These are phyloP conservation scores for Xylaria intraflava DNA, from an alignment of 495 filamentous ascomycete species.

Conservation along the genomic window DNA sequence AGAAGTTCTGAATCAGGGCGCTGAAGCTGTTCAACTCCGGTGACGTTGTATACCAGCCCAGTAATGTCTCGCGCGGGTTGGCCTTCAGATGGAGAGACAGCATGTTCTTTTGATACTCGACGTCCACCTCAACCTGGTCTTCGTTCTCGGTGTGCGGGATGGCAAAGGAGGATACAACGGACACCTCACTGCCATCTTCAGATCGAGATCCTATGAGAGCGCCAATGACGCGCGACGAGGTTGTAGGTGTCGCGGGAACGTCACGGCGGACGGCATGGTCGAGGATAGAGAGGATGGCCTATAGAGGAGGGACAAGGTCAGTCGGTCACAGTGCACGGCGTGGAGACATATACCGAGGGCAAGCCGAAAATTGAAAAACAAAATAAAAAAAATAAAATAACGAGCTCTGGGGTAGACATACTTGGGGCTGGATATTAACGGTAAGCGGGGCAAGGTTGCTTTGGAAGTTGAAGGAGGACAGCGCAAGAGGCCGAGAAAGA, in stretches of 20 bases:
- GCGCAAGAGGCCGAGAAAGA: conserved; percentile 84
- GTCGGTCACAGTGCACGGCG: not conserved
- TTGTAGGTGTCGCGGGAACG: conserved; percentile 67
- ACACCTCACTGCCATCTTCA: conserved; percentile 93
- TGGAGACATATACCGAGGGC: conserved; percentile 30
- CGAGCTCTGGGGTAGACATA: conserved; percentile 50
- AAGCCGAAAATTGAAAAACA: conserved; percentile 62
- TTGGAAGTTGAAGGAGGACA: conserved; percentile 67
- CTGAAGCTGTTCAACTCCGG: conserved; percentile 95
- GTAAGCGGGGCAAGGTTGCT: conserved; percentile 81
- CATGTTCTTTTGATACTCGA: conserved; percentile 99
- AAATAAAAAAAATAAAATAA: too few species aligned
- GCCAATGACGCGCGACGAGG: conserved; percentile 92
- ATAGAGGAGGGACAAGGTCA: not conserved
- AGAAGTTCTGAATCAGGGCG: conserved; percentile 99
- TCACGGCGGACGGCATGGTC: conserved; percentile 94
- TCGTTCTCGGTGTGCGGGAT: conserved; percentile 96
- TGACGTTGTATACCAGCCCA: conserved; percentile 97
- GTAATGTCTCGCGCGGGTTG: conserved; percentile 84
- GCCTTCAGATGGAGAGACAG: conserved; percentile 86
- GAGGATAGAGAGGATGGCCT: conserved; percentile 95
- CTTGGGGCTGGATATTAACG: conserved; percentile 92
- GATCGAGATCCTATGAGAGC: conserved; percentile 85
- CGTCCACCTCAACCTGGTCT: conserved; percentile 98
- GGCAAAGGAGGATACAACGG: conserved; percentile 91